These are phyloP conservation scores for Cronartium quercuum DNA, from an alignment of 1,284 basidiomycete species.

Conservation along the genomic window DNA sequence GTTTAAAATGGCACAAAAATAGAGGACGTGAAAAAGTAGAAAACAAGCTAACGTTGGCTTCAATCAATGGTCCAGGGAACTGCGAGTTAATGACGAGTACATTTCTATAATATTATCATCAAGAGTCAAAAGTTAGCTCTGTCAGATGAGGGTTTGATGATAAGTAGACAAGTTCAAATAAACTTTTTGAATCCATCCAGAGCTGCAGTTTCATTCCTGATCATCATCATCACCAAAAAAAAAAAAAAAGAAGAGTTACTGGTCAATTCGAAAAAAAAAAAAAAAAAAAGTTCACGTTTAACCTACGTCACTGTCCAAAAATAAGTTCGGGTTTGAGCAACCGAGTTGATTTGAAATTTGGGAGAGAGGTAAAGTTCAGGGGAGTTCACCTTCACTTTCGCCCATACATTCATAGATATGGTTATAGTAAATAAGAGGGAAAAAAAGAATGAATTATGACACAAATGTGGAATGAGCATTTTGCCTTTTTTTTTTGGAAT, in stretches of 20 bases:
- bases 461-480: background rate
- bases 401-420: background rate
- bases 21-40: background rate
- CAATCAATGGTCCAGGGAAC: constrained; percentile 55
- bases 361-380: background rate
- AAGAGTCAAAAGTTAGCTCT: no score
- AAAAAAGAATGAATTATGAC: background rate
- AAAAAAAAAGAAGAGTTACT: background rate
- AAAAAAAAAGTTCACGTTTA: background rate
- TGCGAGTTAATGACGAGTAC: constrained; percentile 53
- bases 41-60: constrained; percentile 42
- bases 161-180: background rate
- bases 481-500: background rate
- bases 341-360: background rate
- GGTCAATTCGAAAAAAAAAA: background rate
- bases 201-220: background rate
- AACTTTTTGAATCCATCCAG: background rate
- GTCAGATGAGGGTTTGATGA: background rate
- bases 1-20: background rate
- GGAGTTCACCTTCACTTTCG: background rate
- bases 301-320: background rate
- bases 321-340: background rate
- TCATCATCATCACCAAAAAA: background rate
- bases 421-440: background rate
- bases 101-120: constrained; percentile 8